Conservation (phyloP, 208 protist species). For the Crithidia bombi region DNA sequence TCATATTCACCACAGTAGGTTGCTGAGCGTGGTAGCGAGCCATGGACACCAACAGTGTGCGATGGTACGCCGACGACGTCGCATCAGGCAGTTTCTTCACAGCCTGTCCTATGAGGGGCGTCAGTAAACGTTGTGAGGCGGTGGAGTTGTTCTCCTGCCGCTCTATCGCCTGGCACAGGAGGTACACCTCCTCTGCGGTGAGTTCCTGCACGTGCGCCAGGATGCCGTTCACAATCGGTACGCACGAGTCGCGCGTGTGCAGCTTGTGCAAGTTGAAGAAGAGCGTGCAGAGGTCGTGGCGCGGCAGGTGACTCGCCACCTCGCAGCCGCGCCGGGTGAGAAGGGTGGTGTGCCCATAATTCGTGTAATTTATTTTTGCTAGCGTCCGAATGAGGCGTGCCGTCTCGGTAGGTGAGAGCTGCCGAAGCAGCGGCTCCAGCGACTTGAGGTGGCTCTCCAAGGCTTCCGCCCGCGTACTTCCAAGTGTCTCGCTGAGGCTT, state of each 20-base stretch:
- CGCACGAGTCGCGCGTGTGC: conserved; percentile 75
- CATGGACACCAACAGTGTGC: conserved; percentile 62
- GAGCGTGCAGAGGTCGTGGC: conserved; percentile 56
- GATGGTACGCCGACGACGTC: conserved; percentile 51
- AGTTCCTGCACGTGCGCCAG: conserved; percentile 44
- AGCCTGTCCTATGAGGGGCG: conserved; percentile 47
- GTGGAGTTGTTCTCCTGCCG: conserved; percentile 69
- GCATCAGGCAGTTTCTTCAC: conserved; percentile 40
- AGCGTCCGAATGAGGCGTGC: conserved; percentile 56
- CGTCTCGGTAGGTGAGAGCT: conserved; percentile 55
- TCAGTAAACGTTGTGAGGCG: conserved; percentile 53
- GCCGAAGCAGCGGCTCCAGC: conserved; percentile 55
- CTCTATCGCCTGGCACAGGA: conserved; percentile 65
- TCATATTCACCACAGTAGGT: conserved; percentile 31
- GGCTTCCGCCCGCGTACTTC: conserved; percentile 27
- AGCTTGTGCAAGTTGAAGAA: conserved; percentile 83
- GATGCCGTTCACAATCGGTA: conserved; percentile 75
- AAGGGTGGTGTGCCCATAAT: conserved; percentile 67
- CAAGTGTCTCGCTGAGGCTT: conserved; percentile 21
- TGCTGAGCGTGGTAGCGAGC: conserved; percentile 62
- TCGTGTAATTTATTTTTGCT: conserved; percentile 66
- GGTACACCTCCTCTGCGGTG: conserved; percentile 48
- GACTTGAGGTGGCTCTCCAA: conserved; percentile 54
- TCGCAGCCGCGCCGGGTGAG: conserved; percentile 81
- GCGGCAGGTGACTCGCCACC: conserved; percentile 51